Base-by-base conservation (phyloP, 192 early-diverging fungal genomes). In the Umbelopsis sp. region DNA sequence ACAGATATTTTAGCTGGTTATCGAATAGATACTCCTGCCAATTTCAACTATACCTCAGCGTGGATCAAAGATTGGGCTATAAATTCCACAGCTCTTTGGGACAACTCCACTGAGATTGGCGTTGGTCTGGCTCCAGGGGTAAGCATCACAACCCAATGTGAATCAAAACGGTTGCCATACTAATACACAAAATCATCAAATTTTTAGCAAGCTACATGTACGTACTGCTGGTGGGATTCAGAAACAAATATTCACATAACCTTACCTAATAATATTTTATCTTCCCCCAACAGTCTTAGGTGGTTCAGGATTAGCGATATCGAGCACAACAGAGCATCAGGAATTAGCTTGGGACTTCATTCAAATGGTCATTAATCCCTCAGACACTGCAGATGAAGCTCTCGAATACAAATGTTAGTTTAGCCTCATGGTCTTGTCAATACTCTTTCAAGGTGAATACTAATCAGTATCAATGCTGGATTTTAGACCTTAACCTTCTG, bases 311-410 rank as follows among this genome's bases (percentile, higher is more conserved):
- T n/a, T 70, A 31, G 68, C 68, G 17, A 70, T 70, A 5, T 53
- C 68, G 10, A 38, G 32, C 31, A 50, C 34, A 11, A 38, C 68
- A 9, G 32, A 70, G 5, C 47, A 70, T 16, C 21, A 70, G 45
- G 68, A 70, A 24, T 45, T 70, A 29, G 68, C 68, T 20, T 70
- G 68, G 68, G 52, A 70, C n/a, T 49, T 70, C 7, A 70, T 70
- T 53, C 34, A 32, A 16, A 38, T 70, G 43, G 52, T 70, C n/a
- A 70, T 53, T 12, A 62, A 34, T 20, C 56, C 56, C 2, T n/a
- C 31, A 17, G 34, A 34, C 17, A 34, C 56, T 49, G 47, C 16
- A 62, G 31, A 62, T 17, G 12, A 29, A 34, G 26, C 56, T 20
- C 16, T 7, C 29, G 31, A 62, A 22, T 62, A 62, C 17, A 32